A percentile compares a stretch with the other conserved stretches of the same genome.
phyloP scores from a whole-genome alignment of 106 monocot species.

The Dendrobium officinale region DNA sequence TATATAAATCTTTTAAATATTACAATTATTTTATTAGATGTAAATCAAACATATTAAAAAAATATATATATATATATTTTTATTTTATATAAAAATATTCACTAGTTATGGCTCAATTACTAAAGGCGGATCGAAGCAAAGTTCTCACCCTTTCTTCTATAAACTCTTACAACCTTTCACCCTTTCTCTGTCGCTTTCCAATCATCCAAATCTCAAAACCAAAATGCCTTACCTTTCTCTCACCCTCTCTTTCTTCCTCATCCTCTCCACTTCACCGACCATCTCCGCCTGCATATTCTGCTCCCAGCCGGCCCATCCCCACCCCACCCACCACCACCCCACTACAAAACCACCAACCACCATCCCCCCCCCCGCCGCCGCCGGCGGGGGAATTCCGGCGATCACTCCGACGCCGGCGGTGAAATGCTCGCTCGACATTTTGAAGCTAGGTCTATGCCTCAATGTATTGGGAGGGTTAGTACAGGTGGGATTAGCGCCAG shows the following conservation, averaged over 20 bases:
- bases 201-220: not conserved
- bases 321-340: not conserved
- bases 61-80: too few relatives aligned
- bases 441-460: constrained; percentile 38
- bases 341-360: not conserved
- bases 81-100: not conserved
- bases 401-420: not conserved
- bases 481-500: constrained; percentile 20
- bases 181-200: not conserved
- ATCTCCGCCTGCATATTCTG: not conserved
- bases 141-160: too few relatives aligned
- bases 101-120: too few relatives aligned
- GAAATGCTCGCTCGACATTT: constrained; percentile 29
- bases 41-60: too few relatives aligned
- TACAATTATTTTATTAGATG: too few relatives aligned
- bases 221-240: not conserved
- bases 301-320: constrained; percentile 2
- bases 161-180: too few relatives aligned
- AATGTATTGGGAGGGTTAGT: constrained; percentile 38
- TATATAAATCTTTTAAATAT: too few relatives aligned
- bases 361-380: not conserved
- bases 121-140: too few relatives aligned
- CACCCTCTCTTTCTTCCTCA: not conserved
- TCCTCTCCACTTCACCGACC: not conserved
- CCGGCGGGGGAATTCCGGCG: not conserved